Percentiles rank a stretch among this genome's conserved stretches.
phyloP scores from a whole-genome alignment of 2,329 filamentous ascomycete genomes.

The Tolypocladium amazonense region DNA sequence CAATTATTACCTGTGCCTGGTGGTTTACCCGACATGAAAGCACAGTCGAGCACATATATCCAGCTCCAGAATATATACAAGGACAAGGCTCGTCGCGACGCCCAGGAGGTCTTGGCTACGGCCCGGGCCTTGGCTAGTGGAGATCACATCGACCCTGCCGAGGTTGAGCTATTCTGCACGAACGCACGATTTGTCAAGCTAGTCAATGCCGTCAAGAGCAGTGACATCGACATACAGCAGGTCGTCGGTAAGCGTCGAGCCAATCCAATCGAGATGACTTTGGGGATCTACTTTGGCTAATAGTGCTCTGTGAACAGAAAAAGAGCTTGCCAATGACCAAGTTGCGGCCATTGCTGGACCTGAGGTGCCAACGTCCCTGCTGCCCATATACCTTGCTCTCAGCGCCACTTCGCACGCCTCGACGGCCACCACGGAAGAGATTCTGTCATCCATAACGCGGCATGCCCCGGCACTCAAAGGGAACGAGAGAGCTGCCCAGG shows the following conservation, averaged over 20 bases:
- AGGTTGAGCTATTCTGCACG: constrained; percentile 90
- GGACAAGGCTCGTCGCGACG: constrained; percentile 68
- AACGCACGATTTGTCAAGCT: constrained; percentile 89
- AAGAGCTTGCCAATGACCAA: constrained; percentile 44
- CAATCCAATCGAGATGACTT: neutral
- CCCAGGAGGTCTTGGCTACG: constrained; percentile 58
- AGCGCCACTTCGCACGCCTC: constrained; percentile 37
- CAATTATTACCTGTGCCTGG: constrained; percentile 72
- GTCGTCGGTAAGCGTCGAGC: constrained; percentile 37
- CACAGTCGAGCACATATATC: constrained; percentile 81
- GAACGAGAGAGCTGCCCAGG: constrained; percentile 39
- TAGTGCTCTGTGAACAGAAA: constrained; percentile 25
- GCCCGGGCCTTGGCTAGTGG: constrained; percentile 44
- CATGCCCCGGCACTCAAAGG: constrained; percentile 34
- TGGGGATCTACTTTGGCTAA: neutral
- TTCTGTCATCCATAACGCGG: constrained; percentile 35
- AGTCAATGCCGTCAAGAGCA: constrained; percentile 45
- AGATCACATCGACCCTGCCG: constrained; percentile 50
- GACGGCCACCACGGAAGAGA: constrained; percentile 37
- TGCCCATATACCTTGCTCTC: constrained; percentile 61
- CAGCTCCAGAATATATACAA: constrained; percentile 90
- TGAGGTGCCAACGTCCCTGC: constrained; percentile 46
- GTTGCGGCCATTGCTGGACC: constrained; percentile 33
- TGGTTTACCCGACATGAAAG: constrained; percentile 94
- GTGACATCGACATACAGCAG: constrained; percentile 37